Percentiles rank a stretch among this genome's conserved stretches.
Conservation (phyloP, 192 early-diverging fungal species). For the Linderina pennispora region DNA sequence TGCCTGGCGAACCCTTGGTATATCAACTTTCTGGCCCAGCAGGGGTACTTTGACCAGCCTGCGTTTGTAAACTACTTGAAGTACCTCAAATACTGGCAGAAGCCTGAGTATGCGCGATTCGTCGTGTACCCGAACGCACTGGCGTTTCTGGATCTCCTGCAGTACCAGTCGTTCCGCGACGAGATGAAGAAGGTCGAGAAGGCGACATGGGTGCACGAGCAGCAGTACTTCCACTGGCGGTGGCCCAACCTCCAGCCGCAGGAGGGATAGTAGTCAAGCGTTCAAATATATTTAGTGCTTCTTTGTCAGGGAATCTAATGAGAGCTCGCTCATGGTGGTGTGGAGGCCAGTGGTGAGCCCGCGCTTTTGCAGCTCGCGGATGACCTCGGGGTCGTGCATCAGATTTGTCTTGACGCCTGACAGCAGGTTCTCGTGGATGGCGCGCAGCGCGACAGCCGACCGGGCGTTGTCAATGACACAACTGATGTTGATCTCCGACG, state of each 20-base stretch:
- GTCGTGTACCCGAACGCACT: constrained; percentile 88
- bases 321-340: constrained; percentile 40
- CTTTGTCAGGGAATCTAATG: constrained; percentile 16
- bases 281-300: no score
- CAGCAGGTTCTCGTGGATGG: constrained; percentile 81
- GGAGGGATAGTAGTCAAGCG: no score
- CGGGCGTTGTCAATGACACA: constrained; percentile 84
- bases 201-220: constrained; percentile 64
- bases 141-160: constrained; percentile 78
- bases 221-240: constrained; percentile 38
- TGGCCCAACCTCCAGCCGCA: constrained; percentile 15
- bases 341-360: constrained; percentile 23
- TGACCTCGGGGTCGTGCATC: constrained; percentile 34
- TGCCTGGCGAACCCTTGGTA: constrained; percentile 93
- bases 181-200: constrained; percentile 66
- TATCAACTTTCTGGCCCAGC: constrained; percentile 85
- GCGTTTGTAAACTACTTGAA: constrained; percentile 85
- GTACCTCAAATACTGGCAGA: constrained; percentile 87
- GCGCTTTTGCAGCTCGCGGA: constrained; percentile 33
- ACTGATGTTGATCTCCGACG: constrained; percentile 98
- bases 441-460: constrained; percentile 68
- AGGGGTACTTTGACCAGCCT: constrained; percentile 76
- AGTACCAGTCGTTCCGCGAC: constrained; percentile 74
- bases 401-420: constrained; percentile 36
- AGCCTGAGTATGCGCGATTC: constrained; percentile 85